Percentiles rank a stretch among this genome's conserved stretches.
Evolutionary conservation across 495 filamentous ascomycete genomes (phyloP).

Genomic region (Tuber indicum): DNA sequence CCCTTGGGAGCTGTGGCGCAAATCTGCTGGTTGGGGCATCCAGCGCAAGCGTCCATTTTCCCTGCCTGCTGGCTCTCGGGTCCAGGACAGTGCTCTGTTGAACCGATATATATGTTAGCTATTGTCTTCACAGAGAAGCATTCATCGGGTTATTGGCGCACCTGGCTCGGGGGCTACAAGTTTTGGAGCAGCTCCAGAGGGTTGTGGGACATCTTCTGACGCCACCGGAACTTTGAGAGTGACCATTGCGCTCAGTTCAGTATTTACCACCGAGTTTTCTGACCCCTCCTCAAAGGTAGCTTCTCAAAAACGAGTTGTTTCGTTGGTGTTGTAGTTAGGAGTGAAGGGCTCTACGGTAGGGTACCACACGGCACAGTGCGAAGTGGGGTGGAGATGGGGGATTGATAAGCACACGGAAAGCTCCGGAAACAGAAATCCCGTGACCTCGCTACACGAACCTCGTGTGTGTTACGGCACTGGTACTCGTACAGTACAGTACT

Average conservation of each 20-base stretch:
- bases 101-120: slow-evolving; percentile 5
- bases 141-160: slow-evolving; percentile 36
- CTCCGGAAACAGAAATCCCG: slow-evolving; percentile 8
- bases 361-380: neutral
- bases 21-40: slow-evolving; percentile 91
- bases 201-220: slow-evolving; percentile 50
- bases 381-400: slow-evolving; percentile 21
- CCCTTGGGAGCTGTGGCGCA: slow-evolving; percentile 93
- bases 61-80: slow-evolving; percentile 83
- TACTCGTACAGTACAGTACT: neutral
- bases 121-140: neutral
- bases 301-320: neutral
- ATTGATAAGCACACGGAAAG: slow-evolving; percentile 33
- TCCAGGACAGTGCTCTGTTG: slow-evolving; percentile 81
- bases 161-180: slow-evolving; percentile 89
- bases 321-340: neutral
- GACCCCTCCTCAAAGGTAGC: neutral
- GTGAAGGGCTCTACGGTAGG: neutral
- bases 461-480: neutral
- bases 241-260: slow-evolving; percentile 15
- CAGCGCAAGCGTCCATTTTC: slow-evolving; percentile 77
- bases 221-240: slow-evolving; percentile 12
- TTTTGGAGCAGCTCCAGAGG: slow-evolving; percentile 63
- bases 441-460: neutral
- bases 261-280: neutral